phyloP scores from a whole-genome alignment of 257 asterid species.

The Fraxinus americana region DNA sequence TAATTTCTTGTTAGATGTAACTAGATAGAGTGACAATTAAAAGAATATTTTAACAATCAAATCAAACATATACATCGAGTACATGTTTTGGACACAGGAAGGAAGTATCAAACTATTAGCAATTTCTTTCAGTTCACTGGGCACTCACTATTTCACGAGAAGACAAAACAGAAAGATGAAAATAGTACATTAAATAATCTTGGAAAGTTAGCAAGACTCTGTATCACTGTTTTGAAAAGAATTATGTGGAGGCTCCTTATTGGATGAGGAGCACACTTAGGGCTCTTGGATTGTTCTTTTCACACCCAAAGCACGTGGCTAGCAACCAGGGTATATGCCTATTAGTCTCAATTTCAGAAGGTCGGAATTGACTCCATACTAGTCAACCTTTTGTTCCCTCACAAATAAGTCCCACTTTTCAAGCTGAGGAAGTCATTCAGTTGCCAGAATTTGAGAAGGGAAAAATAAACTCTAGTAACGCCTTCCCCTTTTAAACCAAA shows the following conservation, averaged over 20 bases:
- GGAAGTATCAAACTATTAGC: neutral
- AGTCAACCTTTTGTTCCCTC: neutral
- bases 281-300: neutral
- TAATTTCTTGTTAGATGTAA: neutral
- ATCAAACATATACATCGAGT: constrained; percentile 8
- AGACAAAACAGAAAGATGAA: neutral
- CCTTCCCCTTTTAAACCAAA: neutral
- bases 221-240: neutral
- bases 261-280: neutral
- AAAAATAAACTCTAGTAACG: neutral
- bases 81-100: neutral
- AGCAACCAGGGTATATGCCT: neutral
- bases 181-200: neutral
- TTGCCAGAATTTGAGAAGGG: neutral
- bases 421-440: neutral
- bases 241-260: neutral
- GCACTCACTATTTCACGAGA: neutral
- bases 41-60: neutral
- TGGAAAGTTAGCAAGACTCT: neutral
- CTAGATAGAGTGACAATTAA: neutral
- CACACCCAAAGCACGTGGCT: neutral
- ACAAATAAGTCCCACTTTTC: neutral
- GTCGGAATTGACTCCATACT: neutral
- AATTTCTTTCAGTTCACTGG: neutral
- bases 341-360: neutral